phyloP scores from a whole-genome alignment of 352 stramenopile species.

The Pythium periplocum region DNA sequence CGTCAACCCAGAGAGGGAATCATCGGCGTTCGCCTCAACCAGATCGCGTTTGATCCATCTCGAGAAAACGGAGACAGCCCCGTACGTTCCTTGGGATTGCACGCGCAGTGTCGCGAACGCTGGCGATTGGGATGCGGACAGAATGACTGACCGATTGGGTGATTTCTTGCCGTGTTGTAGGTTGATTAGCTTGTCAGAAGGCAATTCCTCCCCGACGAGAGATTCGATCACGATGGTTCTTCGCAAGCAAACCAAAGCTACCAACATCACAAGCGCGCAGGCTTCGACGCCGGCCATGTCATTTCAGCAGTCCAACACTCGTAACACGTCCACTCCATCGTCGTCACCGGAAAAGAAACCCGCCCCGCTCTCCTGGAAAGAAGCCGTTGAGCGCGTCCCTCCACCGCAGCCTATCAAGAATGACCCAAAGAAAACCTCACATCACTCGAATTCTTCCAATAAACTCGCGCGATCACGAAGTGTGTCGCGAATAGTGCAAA shows the following conservation, averaged over 20 bases:
- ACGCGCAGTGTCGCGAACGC: too few relatives aligned
- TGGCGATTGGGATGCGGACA: too few relatives aligned
- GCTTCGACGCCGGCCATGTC: background rate
- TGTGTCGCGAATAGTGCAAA: constrained; percentile 30
- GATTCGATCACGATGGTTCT: background rate
- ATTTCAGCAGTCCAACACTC: background rate
- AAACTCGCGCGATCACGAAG: constrained; percentile 32
- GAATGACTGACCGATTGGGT: too few relatives aligned
- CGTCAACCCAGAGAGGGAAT: too few relatives aligned
- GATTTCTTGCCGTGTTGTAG: background rate
- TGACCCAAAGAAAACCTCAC: too few relatives aligned
- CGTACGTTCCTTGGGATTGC: too few relatives aligned
- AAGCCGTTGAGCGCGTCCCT: constrained; percentile 26
- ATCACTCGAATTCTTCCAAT: background rate
- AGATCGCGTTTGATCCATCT: too few relatives aligned
- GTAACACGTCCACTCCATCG: background rate
- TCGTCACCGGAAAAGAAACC: constrained; percentile 5
- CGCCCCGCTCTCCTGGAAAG: constrained; percentile 32
- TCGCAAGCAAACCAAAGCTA: constrained; percentile 5
- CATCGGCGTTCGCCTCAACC: too few relatives aligned
- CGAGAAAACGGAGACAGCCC: too few relatives aligned
- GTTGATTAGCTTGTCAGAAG: background rate
- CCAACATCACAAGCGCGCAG: constrained; percentile 3
- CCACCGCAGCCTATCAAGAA: background rate
- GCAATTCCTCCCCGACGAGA: background rate